These are phyloP conservation scores for Agarophyton chilense DNA, from an alignment of 23 red algal genomes.

Conservation along the genomic window DNA sequence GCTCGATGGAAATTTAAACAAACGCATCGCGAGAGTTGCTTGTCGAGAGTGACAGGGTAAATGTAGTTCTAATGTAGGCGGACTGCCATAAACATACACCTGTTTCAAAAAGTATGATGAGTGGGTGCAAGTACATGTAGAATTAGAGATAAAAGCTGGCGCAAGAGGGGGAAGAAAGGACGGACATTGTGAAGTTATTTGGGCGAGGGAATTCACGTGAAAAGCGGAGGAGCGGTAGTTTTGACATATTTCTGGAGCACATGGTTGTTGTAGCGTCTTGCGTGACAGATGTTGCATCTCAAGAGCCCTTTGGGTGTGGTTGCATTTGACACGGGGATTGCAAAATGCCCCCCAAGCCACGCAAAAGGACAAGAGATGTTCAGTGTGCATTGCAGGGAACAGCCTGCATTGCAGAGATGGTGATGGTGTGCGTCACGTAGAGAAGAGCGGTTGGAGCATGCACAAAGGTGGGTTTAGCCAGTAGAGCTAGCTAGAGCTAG, in stretches of 20 bases:
- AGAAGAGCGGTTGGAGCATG: too few relatives aligned
- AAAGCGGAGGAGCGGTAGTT: background rate
- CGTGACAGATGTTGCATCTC: background rate
- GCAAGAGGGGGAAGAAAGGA: background rate
- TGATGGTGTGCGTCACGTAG: too few relatives aligned
- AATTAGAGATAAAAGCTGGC: background rate
- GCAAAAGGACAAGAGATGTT: too few relatives aligned
- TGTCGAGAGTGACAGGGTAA: background rate
- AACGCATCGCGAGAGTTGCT: conserved; percentile 4
- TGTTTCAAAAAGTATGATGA: conserved; percentile 18
- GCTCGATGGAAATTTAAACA: background rate
- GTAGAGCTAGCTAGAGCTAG: too few relatives aligned
- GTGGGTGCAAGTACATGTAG: background rate
- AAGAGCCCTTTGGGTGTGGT: background rate
- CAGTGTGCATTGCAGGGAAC: too few relatives aligned
- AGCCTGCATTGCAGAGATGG: too few relatives aligned
- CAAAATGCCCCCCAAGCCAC: background rate
- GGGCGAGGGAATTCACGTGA: background rate
- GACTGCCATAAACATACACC: background rate
- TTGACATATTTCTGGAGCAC: background rate
- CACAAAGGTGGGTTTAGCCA: too few relatives aligned
- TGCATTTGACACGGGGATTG: background rate
- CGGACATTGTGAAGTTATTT: background rate
- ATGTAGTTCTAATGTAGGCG: background rate
- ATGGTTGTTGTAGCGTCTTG: background rate